Evolutionary conservation across 2,329 filamentous ascomycete genomes (phyloP).

Genomic region (Drechslerella dactyloides): DNA sequence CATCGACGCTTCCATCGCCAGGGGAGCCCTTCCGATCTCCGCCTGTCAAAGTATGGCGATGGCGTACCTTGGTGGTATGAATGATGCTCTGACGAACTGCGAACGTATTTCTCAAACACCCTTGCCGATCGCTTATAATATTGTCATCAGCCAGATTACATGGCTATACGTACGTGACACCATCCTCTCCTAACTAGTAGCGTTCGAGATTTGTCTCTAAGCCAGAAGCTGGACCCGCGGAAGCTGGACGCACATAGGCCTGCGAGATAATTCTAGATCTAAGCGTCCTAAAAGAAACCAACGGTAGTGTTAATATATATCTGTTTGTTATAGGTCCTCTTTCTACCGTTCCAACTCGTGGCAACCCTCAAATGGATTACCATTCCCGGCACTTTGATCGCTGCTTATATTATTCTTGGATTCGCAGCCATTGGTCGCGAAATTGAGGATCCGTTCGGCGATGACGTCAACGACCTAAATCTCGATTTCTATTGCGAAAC

Average conservation of each 20-base stretch:
- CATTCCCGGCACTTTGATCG: conserved; percentile 74
- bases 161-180: conserved; percentile 72
- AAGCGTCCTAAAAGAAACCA: too few species aligned
- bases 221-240: too few species aligned
- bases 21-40: conserved; percentile 64
- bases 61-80: conserved; percentile 65
- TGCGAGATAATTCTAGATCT: too few species aligned
- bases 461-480: conserved; percentile 81
- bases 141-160: conserved; percentile 83
- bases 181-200: too few species aligned
- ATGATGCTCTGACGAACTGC: conserved; percentile 73
- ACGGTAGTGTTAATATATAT: too few species aligned
- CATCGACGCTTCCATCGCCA: conserved; percentile 67
- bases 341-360: conserved; percentile 81
- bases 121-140: conserved; percentile 80
- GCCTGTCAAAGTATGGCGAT: conserved; percentile 68
- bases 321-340: conserved; percentile 55
- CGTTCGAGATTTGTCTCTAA: too few species aligned
- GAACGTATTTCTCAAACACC: conserved; percentile 83
- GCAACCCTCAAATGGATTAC: conserved; percentile 71
- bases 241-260: too few species aligned
- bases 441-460: conserved; percentile 84
- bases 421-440: conserved; percentile 77
- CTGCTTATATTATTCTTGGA: conserved; percentile 82
- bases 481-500: conserved; percentile 78